Percentiles rank a stretch among this genome's conserved stretches.
Conservation (phyloP, 2,329 filamentous ascomycete genomes). For the Leptographium radiaticola region DNA sequence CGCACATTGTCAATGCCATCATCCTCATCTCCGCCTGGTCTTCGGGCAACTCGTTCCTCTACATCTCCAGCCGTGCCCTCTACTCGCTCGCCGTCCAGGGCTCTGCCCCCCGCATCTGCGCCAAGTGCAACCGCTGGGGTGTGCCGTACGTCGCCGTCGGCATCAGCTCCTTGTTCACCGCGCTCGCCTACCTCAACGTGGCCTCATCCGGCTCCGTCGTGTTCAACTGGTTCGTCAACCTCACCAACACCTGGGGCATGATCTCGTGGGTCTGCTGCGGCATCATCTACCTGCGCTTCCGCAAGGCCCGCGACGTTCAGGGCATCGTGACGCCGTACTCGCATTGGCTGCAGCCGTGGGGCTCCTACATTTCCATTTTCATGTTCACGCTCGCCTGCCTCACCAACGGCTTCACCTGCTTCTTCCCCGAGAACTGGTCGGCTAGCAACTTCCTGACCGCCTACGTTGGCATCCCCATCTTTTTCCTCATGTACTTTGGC, state of each 20-base stretch:
- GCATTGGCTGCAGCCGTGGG: constrained; percentile 54
- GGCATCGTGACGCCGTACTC: constrained; percentile 46
- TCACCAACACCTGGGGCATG: constrained; percentile 56
- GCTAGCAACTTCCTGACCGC: constrained; percentile 17
- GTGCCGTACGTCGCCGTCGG: constrained; percentile 44
- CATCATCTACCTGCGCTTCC: constrained; percentile 56
- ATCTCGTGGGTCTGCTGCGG: constrained; percentile 56
- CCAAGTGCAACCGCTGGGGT: constrained; percentile 35
- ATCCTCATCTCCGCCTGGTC: constrained; percentile 62
- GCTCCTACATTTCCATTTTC: constrained; percentile 47
- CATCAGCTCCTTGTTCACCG: constrained; percentile 27
- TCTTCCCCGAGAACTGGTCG: constrained; percentile 21
- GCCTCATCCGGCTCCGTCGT: constrained; percentile 11
- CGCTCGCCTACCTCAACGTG: constrained; percentile 41
- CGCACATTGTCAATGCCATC: constrained; percentile 62
- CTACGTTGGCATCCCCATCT: constrained; percentile 23
- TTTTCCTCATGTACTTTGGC: constrained; percentile 11
- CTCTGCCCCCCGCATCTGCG: constrained; percentile 43
- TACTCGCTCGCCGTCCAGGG: constrained; percentile 45
- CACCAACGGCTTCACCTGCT: constrained; percentile 17
- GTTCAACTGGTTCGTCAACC: constrained; percentile 19
- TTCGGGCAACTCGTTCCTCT: constrained; percentile 52
- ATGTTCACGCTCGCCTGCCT: constrained; percentile 23
- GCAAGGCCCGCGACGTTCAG: constrained; percentile 50
- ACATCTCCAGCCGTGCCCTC: constrained; percentile 43